Conservation (phyloP, 768 basidiomycete genomes). For the Sarcomyxa edulis region DNA sequence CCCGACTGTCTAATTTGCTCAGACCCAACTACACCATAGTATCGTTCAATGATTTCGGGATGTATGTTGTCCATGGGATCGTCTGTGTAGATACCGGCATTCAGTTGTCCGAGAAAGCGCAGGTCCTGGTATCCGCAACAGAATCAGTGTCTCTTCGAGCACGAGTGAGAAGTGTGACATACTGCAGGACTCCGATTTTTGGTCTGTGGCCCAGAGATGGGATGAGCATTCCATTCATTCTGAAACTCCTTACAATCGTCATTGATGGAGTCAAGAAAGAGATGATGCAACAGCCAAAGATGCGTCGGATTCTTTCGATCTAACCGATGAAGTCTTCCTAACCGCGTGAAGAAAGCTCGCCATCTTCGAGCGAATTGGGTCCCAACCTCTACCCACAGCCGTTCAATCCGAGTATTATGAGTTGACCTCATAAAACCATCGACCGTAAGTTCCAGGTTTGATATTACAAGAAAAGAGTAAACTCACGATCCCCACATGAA, state of each 20-base stretch:
- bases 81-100: constrained; percentile 4
- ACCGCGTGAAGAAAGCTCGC: constrained; percentile 28
- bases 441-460: not conserved
- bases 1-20: no score
- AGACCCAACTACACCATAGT: not conserved
- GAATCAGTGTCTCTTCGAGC: not conserved
- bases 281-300: constrained; percentile 33
- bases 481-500: constrained; percentile 30
- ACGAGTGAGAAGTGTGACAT: not conserved
- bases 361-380: constrained; percentile 26
- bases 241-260: constrained; percentile 20
- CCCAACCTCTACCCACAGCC: constrained; percentile 36
- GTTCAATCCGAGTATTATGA: constrained; percentile 29
- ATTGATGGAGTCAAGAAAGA: constrained; percentile 25
- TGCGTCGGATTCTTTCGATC: constrained; percentile 19
- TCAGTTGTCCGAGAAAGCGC: constrained; percentile 1
- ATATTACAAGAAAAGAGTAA: not conserved
- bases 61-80: constrained; percentile 1
- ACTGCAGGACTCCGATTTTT: constrained; percentile 8
- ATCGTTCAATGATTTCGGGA: not conserved
- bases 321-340: constrained; percentile 26
- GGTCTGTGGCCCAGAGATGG: constrained; percentile 13
- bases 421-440: constrained; percentile 21
- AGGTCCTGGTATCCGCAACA: no score
- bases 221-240: constrained; percentile 25